phyloP scores from a whole-genome alignment of 83 land plant genomes.

The Picea abies region DNA sequence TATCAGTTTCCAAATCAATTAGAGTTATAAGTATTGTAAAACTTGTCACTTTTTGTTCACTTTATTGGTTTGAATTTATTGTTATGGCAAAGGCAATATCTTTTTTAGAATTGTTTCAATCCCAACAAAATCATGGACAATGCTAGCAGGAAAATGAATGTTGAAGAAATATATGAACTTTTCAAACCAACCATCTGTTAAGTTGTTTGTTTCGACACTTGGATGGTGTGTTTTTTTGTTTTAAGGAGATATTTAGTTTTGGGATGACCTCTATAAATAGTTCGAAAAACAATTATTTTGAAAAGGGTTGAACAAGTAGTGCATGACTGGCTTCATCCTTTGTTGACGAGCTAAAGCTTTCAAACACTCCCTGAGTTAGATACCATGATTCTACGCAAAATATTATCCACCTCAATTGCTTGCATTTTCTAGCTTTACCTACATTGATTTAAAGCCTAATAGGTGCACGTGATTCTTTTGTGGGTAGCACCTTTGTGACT shows the following conservation, averaged over 20 bases:
- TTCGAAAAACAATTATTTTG: background rate
- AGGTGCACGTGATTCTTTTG: conserved; percentile 95
- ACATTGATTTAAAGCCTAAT: conserved; percentile 73
- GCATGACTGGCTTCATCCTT: conserved; percentile 7
- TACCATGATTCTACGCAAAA: background rate
- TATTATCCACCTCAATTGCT: conserved; percentile 21
- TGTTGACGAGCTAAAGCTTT: conserved; percentile 18
- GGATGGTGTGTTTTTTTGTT: conserved; percentile 83
- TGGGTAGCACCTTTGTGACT: conserved; percentile 69
- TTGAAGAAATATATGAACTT: conserved; percentile 35
- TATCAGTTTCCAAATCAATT: conserved; percentile 77
- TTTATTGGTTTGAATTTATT: conserved; percentile 85
- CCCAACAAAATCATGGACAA: conserved; percentile 16
- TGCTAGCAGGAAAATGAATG: background rate
- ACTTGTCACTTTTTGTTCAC: conserved; percentile 74
- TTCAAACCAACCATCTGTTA: conserved; percentile 57
- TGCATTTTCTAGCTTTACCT: conserved; percentile 83
- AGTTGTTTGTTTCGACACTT: conserved; percentile 66
- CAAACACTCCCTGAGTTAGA: conserved; percentile 10
- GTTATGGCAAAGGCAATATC: conserved; percentile 81
- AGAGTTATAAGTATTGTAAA: conserved; percentile 56
- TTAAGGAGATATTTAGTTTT: no score
- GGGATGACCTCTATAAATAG: background rate
- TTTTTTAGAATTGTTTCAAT: conserved; percentile 14
- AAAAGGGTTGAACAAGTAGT: background rate